A percentile compares a stretch with the other conserved stretches of the same genome.
These are phyloP conservation scores for Aureobasidium melanogenum DNA, from an alignment of 2,329 filamentous ascomycete species.

Conservation along the genomic window DNA sequence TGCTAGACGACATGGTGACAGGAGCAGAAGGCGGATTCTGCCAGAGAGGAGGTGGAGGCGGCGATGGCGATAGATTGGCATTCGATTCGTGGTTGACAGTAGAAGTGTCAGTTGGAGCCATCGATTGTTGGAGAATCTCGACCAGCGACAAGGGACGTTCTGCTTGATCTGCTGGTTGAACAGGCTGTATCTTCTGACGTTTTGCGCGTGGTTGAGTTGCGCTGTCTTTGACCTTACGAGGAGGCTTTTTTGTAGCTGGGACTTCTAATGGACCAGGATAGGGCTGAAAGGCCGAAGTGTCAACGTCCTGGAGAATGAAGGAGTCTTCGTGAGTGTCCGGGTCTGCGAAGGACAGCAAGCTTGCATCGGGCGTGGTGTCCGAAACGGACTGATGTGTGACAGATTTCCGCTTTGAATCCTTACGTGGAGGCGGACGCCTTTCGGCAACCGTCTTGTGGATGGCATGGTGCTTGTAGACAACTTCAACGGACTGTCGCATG, in stretches of 20 bases:
- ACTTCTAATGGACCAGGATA: neutral
- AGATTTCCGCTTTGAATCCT: slow-evolving; percentile 6
- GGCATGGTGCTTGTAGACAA: slow-evolving; percentile 39
- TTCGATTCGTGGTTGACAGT: neutral
- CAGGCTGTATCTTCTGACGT: slow-evolving; percentile 4
- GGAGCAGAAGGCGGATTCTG: neutral
- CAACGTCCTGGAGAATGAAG: neutral
- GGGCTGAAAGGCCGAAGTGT: slow-evolving; percentile 3
- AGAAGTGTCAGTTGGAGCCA: neutral
- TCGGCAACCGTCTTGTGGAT: slow-evolving; percentile 39
- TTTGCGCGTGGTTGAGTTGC: neutral
- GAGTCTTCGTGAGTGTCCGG: neutral
- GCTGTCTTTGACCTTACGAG: slow-evolving; percentile 1
- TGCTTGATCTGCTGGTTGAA: neutral
- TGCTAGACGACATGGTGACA: neutral
- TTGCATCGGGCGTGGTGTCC: neutral
- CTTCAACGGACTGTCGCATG: slow-evolving; percentile 32
- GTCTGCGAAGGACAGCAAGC: neutral
- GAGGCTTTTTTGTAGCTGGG: neutral
- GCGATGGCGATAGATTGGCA: neutral
- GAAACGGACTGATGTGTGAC: neutral
- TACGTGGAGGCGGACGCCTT: slow-evolving; percentile 31
- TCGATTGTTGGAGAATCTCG: slow-evolving; percentile 20
- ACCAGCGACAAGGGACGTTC: slow-evolving; percentile 20
- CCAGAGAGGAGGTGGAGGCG: neutral